phyloP scores from a whole-genome alignment of 192 early-diverging fungal genomes.

The Umbelopsis sp. region DNA sequence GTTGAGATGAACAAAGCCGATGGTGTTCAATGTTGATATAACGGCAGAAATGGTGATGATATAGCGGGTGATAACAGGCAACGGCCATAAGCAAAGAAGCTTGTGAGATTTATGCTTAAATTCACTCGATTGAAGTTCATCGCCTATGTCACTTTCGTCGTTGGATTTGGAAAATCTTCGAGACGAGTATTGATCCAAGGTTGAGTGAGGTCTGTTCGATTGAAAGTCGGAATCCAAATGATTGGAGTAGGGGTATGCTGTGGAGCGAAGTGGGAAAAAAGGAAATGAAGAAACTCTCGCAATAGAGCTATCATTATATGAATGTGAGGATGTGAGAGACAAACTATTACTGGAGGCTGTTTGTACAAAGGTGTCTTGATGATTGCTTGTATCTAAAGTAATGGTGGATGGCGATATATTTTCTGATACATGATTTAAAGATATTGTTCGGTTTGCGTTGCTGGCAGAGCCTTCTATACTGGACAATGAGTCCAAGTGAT shows the following conservation, averaged over 20 bases:
- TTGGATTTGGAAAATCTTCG: not conserved
- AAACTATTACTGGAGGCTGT: not conserved
- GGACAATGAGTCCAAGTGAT: not conserved
- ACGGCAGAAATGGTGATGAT: conserved; percentile 28
- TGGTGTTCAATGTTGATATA: conserved; percentile 25
- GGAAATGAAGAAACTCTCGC: conserved; percentile 7
- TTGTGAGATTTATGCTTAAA: conserved; percentile 37
- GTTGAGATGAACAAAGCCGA: conserved; percentile 12
- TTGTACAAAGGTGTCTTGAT: not conserved
- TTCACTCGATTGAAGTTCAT: not conserved
- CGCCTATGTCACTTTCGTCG: not conserved
- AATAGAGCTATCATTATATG: not conserved
- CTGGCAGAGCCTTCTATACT: not conserved
- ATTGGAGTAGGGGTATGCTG: not conserved
- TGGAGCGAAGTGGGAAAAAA: not conserved
- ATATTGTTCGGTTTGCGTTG: not conserved
- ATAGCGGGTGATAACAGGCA: conserved; percentile 38
- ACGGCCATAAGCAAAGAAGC: conserved; percentile 38
- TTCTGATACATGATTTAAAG: not conserved
- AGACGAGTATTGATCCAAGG: not conserved
- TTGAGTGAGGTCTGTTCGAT: not conserved
- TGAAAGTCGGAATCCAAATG: not conserved
- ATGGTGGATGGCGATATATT: not conserved
- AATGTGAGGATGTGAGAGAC: not conserved
- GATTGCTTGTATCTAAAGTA: not conserved